These are phyloP conservation scores for Deakozyma indianensis DNA, from an alignment of 805 yeast genomes.

Conservation along the genomic window DNA sequence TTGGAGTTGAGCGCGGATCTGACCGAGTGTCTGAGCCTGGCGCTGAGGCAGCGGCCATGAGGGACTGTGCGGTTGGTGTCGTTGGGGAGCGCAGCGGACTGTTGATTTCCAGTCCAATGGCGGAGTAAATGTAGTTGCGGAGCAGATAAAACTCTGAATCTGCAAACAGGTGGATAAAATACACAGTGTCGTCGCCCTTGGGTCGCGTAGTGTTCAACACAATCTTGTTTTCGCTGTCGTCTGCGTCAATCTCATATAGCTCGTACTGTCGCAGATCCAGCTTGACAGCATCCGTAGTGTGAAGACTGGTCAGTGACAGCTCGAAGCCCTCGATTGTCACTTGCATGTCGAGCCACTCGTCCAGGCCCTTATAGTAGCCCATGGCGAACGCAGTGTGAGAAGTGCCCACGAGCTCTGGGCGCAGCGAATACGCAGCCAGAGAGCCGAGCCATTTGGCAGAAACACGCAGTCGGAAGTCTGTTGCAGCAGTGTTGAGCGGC, in stretches of 20 bases:
- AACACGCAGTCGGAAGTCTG: not conserved
- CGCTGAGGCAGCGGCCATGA: too few relatives aligned
- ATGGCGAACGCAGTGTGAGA: not conserved
- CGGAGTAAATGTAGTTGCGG: not conserved
- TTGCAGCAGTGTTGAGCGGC: not conserved
- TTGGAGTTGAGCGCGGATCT: not conserved
- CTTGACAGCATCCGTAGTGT: not conserved
- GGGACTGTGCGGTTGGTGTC: not conserved
- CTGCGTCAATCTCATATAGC: not conserved
- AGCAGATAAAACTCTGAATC: not conserved
- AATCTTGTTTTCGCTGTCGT: not conserved
- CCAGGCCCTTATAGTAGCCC: not conserved
- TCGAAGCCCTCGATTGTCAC: not conserved
- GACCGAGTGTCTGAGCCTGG: too few relatives aligned
- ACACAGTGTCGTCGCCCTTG: not conserved
- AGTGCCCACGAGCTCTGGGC: not conserved
- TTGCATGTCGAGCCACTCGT: not conserved
- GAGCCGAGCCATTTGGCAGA: not conserved
- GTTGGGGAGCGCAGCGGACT: not conserved
- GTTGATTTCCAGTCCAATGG: not conserved
- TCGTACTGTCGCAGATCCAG: not conserved
- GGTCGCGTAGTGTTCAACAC: not conserved
- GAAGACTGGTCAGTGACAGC: not conserved
- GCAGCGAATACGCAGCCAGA: not conserved
- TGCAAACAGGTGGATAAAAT: not conserved